Evolutionary conservation across 805 yeast species (phyloP), one percentile per base, ranked within the genome.

Genomic region (Kurtzmaniella cleridarum): DNA sequence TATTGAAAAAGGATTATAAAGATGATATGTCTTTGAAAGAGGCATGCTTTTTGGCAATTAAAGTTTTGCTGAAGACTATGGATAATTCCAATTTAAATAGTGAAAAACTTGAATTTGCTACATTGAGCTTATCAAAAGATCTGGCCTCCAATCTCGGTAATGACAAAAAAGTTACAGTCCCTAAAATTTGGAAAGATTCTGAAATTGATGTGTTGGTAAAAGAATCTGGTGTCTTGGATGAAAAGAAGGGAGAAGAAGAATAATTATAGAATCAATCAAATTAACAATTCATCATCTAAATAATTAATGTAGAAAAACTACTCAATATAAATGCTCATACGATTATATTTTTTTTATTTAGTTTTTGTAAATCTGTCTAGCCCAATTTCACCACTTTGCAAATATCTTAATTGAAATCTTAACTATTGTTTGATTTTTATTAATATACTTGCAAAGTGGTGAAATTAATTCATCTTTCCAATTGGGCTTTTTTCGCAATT

Each of bases 21-120:
- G 91, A 86, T 51, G 93, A 84, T 41, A 62, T 87, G 50, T 60
- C 73, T 16, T 62, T 86, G 46, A 72, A 76, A 34, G 95, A 82
- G 38, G 97, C 96, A 3, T 76, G 86, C 42, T 86, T 82, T 48
- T 71, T 93, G 58, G 97, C 97, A 7, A 72, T 93, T 57, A 88
- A 89, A 65, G 95, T 93, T 30, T 75, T 93, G 46, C 80, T 93
- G 39, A 93, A 93, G 71, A 93, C 98, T 6, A 88, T 95, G 71
- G 99, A 93, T 62, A 73, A 85, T 38, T 78, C 95, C 29, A 78
- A 85, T 40, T 72, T 93, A 56, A 84, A 89, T 27, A 77, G 89
- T 58, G 96, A 90, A 42, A 91, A 91, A 67, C 73, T 93, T 50
- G 98, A 93, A 68, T 84, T 93, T 59, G 90, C 97, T 30, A 89